Evolutionary conservation across 2,329 filamentous ascomycete genomes (phyloP).

Genomic region (Colletotrichum sublineola): DNA sequence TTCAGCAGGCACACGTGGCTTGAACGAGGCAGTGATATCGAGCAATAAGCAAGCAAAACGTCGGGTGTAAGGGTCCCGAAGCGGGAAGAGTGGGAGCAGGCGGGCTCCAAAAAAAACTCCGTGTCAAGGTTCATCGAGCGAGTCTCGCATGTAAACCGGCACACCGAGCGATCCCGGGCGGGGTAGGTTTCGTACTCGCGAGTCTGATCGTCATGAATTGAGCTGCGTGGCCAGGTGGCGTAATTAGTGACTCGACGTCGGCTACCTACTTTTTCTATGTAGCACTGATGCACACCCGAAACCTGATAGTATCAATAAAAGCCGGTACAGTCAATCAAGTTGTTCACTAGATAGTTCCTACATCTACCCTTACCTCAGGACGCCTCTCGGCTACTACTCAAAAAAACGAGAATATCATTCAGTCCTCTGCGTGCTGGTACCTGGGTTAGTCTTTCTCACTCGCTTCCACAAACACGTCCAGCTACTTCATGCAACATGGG

Average conservation of each 20-base stretch:
- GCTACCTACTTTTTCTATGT: background rate
- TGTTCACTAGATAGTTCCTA: too few species aligned
- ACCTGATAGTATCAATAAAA: background rate
- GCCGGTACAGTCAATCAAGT: background rate
- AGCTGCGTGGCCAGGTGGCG: background rate
- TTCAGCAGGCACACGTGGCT: background rate
- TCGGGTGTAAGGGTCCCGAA: conserved; percentile 10
- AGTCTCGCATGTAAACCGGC: conserved; percentile 10
- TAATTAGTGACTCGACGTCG: background rate
- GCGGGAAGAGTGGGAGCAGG: background rate
- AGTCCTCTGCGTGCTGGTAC: background rate
- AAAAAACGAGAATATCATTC: background rate
- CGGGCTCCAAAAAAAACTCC: conserved; percentile 20
- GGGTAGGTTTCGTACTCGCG: conserved; percentile 24
- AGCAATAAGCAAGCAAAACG: conserved; percentile 3
- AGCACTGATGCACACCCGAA: background rate
- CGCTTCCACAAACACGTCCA: background rate
- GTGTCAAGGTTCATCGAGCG: conserved; percentile 22
- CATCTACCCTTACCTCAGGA: background rate
- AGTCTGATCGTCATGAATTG: conserved; percentile 23
- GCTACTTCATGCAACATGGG: background rate
- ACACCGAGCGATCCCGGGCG: conserved; percentile 3
- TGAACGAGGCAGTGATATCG: background rate
- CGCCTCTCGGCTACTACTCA: background rate
- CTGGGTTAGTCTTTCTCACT: background rate